Conservation (phyloP, 192 early-diverging fungal species). For the Entomortierella lignicola region DNA sequence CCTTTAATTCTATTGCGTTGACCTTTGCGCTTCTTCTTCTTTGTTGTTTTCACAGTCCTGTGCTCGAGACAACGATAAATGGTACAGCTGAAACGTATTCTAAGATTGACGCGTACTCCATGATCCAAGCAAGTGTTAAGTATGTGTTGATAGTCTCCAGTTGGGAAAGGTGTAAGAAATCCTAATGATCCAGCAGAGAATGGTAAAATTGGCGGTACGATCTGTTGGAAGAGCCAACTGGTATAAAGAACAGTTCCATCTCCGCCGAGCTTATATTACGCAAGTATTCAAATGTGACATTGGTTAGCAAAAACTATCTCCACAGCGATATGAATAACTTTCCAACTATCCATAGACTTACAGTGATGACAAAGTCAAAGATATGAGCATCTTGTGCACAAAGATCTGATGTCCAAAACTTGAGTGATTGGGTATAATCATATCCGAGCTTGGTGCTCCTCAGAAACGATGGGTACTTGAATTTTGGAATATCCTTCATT, state of each 20-base stretch:
- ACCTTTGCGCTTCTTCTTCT: constrained; percentile 57
- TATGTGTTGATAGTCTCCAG: constrained; percentile 66
- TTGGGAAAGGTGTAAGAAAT: constrained; percentile 93
- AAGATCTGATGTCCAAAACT: constrained; percentile 83
- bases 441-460: constrained; percentile 53
- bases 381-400: constrained; percentile 72
- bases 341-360: constrained; percentile 34
- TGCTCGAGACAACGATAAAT: constrained; percentile 73
- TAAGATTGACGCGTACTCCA: constrained; percentile 85
- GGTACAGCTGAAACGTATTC: constrained; percentile 93
- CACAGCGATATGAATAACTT: background rate
- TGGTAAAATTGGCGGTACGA: constrained; percentile 92
- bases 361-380: constrained; percentile 91
- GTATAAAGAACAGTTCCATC: constrained; percentile 97
- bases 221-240: constrained; percentile 88
- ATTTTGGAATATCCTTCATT: constrained; percentile 66
- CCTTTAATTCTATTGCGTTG: constrained; percentile 30
- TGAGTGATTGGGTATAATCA: constrained; percentile 59
- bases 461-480: constrained; percentile 63
- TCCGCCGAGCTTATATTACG: constrained; percentile 76
- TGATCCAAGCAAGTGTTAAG: constrained; percentile 71
- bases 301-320: too few species aligned
- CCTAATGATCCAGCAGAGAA: constrained; percentile 95
- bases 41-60: constrained; percentile 21
- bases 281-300: too few species aligned